Evolutionary conservation across 208 protist genomes (phyloP), one percentile per base, ranked within the genome.

Genomic region (Acanthamoeba healyi): DNA sequence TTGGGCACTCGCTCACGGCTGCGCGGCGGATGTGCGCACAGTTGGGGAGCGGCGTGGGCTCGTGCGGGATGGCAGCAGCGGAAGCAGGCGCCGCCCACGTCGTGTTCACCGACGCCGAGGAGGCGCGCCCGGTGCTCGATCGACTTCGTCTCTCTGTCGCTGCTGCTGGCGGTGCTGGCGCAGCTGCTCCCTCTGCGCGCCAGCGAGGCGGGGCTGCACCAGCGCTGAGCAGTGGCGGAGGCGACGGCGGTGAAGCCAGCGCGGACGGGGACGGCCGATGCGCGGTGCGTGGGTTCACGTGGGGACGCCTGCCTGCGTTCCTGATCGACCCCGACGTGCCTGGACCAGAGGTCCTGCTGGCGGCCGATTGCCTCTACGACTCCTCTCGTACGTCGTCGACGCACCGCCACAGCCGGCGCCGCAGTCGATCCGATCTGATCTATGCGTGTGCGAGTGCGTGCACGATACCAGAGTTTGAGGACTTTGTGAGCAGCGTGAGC

Each of bases 351-450:
- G 70, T 79, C 15, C 10, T 79, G 70, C 38, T 79, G 4, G 70
- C 70, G 6, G 70, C 70, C 9, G 70, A 79, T 24, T 79, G 70
- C 38, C 70, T 79, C 24, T 79, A 79, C 26, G 70, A 79, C 36
- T 79, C 70, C 7, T n/a, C n/a, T 7, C 70, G 70, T 79, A 79
- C 36, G 6, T 24, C 61, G 14, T 36, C 19, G n/a, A n/a, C n/a
- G n/a, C 26, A 12, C 29, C 19, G 6, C 61, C n/a, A 29, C 61
- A 7, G 6, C 29, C 29, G 6, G 19, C 26, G 61, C n/a, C 26
- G 7, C 29, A 6, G 6, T 54, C 10, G 15, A 54, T n/a, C n/a
- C n/a, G 49, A 54, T 19, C 49, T 54, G 49, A 7, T 70, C n/a
- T n/a, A n/a, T n/a, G n/a, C n/a, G n/a, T n/a, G n/a, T n/a, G n/a